phyloP scores from a whole-genome alignment of 495 filamentous ascomycete species.

The Hyaloscypha finlandica region DNA sequence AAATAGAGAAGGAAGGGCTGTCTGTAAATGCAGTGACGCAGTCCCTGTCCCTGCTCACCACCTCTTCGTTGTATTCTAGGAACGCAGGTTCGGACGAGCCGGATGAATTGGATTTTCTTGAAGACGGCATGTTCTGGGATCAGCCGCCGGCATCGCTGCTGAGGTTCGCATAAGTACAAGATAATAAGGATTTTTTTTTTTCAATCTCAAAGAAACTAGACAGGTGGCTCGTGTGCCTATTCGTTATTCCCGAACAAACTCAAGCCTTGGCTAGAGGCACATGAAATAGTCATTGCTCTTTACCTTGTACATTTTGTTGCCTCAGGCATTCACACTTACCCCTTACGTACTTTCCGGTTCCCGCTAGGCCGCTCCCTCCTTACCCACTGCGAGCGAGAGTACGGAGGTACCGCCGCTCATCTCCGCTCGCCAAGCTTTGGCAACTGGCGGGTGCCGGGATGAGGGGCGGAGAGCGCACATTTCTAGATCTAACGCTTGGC shows the following conservation, averaged over 20 bases:
- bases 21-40: slow-evolving; percentile 2
- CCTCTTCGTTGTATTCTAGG: slow-evolving; percentile 2
- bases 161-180: slow-evolving; percentile 2
- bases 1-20: slow-evolving; percentile 3
- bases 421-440: too few relatives aligned
- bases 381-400: too few relatives aligned
- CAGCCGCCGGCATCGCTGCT: slow-evolving; percentile 5
- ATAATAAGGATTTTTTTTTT: background rate
- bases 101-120: slow-evolving; percentile 7
- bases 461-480: too few relatives aligned
- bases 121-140: slow-evolving; percentile 12
- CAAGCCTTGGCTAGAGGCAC: too few relatives aligned
- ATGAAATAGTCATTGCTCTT: too few relatives aligned
- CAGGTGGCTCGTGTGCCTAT: background rate
- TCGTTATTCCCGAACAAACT: background rate
- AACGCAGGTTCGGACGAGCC: slow-evolving; percentile 6
- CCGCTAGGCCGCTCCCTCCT: too few relatives aligned
- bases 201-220: background rate
- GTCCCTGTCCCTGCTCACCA: background rate
- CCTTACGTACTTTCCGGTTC: too few relatives aligned
- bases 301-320: too few relatives aligned
- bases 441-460: too few relatives aligned
- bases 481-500: background rate
- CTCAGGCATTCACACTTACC: too few relatives aligned
- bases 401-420: too few relatives aligned